Percentiles rank a stretch among this genome's conserved stretches.
These are phyloP conservation scores for Naganishia antarctica DNA, from an alignment of 768 basidiomycete species.

Conservation along the genomic window DNA sequence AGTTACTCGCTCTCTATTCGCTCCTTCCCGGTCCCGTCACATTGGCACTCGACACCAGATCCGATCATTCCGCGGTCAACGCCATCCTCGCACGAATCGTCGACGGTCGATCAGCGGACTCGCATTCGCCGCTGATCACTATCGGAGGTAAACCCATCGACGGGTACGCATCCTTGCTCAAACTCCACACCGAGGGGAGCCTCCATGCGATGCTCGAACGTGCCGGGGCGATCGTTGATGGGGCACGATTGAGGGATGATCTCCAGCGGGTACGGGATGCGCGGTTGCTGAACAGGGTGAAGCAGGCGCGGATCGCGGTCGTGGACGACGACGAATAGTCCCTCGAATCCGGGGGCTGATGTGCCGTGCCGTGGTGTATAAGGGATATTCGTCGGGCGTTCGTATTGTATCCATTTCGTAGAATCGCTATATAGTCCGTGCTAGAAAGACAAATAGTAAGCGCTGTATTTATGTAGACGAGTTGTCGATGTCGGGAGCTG, in stretches of 20 bases:
- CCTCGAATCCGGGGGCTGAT: not conserved
- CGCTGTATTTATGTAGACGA: too few species aligned
- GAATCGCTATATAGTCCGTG: too few species aligned
- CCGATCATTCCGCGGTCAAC: not conserved
- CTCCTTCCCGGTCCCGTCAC: conserved; percentile 8
- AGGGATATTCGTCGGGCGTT: too few species aligned
- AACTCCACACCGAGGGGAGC: conserved; percentile 8
- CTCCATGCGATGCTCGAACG: conserved; percentile 14
- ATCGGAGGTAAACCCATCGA: conserved; percentile 25
- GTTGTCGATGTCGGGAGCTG: too few species aligned
- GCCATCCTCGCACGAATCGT: conserved; percentile 21
- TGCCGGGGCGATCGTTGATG: conserved; percentile 27
- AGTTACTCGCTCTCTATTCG: conserved; percentile 18
- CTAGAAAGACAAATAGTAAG: too few species aligned
- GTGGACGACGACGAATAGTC: not conserved
- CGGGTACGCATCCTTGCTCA: conserved; percentile 11
- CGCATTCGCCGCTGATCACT: conserved; percentile 20
- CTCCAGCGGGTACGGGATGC: not conserved
- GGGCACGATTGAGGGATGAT: not conserved
- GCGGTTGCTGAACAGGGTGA: not conserved
- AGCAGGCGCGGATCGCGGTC: not conserved
- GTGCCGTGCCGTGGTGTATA: not conserved
- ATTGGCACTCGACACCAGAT: conserved; percentile 7
- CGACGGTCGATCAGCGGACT: not conserved
- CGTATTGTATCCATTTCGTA: too few species aligned